Conservation (phyloP, 1,284 basidiomycete species). For the Hortiboletus rubellus region DNA sequence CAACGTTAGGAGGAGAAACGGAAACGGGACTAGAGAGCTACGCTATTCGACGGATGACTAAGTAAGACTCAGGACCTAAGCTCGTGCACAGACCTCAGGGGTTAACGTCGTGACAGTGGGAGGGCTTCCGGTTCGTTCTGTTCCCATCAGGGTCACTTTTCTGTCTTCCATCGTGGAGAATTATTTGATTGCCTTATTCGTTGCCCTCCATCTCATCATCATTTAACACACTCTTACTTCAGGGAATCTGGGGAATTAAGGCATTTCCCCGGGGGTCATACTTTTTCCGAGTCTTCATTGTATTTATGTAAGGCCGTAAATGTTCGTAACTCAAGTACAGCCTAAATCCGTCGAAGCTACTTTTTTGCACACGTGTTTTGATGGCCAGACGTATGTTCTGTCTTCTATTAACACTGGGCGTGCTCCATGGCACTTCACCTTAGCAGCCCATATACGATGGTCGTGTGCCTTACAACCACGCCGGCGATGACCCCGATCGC, state of each 20-base stretch:
- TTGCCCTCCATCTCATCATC: background rate
- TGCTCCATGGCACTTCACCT: too few relatives aligned
- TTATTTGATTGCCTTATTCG: background rate
- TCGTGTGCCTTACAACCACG: conserved; percentile 48
- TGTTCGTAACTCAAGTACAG: too few relatives aligned
- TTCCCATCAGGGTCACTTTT: background rate
- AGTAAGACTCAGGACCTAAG: too few relatives aligned
- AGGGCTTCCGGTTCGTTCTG: too few relatives aligned
- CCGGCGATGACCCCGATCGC: conserved; percentile 42
- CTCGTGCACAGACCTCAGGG: too few relatives aligned
- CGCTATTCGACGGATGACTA: too few relatives aligned
- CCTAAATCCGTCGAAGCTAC: too few relatives aligned
- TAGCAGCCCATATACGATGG: conserved; percentile 51
- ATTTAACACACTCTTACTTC: background rate
- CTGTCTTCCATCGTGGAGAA: background rate
- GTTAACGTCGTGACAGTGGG: too few relatives aligned
- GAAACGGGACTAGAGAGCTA: too few relatives aligned
- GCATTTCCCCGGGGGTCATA: background rate
- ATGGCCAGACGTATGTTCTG: background rate
- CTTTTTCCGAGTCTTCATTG: background rate
- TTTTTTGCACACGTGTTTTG: background rate
- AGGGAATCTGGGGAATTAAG: background rate
- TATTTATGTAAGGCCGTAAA: background rate
- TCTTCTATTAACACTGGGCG: background rate
- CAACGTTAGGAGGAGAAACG: too few relatives aligned